Base-by-base conservation (phyloP, 164 flowering plant genomes). In the Houttuynia cordata region DNA sequence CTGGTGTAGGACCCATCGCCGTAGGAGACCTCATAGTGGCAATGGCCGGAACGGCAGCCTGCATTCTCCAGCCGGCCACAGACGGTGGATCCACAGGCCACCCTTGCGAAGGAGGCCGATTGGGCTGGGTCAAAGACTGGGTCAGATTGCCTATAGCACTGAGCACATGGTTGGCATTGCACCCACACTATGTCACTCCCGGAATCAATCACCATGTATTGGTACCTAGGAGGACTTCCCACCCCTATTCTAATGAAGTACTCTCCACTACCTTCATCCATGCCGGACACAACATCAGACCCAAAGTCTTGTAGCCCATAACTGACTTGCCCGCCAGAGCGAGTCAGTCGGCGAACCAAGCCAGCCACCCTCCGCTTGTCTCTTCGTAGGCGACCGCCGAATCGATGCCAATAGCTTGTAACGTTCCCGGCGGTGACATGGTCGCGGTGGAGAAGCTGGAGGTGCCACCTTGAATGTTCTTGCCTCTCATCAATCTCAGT, bases 151-250 rank as follows among this genome's bases (percentile, higher is more conserved):
- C 57, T 77, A 74, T 91, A 91, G 56, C 97, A 91, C 15, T 73
- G 83, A 21, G 45, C 70, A 53, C 97, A 91, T 4, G 97, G 97
- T 58, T 82, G 82, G 56, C 97, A 91, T 66, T 91, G 97, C 47
- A 91, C 89, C 97, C 97, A 91, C 0, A 83, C 80, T 25, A 91
- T 80, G 59, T 91, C 97, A 56, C 93, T 86, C 1, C 97, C 97
- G 0, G 96, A 78, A 59, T 91, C 97, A 56, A 91, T 76, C 8
- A 86, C 96, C 85, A 91, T 72, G 80, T 80, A 88, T 54, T 84
- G 96, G 60, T 68, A 68, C 56, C 79, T 79, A 0, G 94, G 76
- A 0, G 96, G 97, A 62, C 91, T 86, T 0, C 97, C 97, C 18
- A 91, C 94, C 20, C 97, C 97, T 0, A 91, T 76, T 55, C 93